A percentile compares a stretch with the other conserved stretches of the same genome.
Conservation (phyloP, 148 eudicot genomes). For the Polygonum maritimum region DNA sequence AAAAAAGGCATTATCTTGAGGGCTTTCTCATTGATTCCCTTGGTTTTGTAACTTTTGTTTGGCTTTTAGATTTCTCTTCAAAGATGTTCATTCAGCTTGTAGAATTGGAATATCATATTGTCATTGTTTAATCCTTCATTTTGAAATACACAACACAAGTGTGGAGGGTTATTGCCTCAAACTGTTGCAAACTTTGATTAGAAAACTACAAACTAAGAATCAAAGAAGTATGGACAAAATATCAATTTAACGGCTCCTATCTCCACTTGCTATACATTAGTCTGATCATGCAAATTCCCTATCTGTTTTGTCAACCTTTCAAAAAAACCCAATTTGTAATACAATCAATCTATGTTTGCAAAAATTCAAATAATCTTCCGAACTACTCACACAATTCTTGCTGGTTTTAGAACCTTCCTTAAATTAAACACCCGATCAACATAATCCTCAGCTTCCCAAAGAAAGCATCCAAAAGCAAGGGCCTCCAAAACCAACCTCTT, state of each 20-base stretch:
- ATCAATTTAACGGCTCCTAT: too few relatives aligned
- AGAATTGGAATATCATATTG: neutral
- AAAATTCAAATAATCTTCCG: neutral
- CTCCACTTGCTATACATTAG: too few relatives aligned
- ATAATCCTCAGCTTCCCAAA: conserved; percentile 72
- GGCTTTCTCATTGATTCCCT: neutral
- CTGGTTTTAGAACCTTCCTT: conserved; percentile 13
- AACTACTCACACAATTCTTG: neutral
- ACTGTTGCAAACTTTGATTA: neutral
- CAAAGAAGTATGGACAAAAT: neutral
- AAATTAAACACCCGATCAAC: conserved; percentile 48
- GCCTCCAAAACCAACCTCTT: conserved; percentile 83
- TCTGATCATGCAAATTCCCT: neutral
- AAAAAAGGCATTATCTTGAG: neutral
- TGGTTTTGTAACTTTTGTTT: neutral
- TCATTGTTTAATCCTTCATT: neutral
- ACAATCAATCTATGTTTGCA: neutral
- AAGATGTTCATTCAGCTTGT: neutral
- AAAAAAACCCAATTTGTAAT: too few relatives aligned
- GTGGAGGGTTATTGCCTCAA: neutral
- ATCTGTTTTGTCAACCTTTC: neutral
- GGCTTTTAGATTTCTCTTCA: neutral
- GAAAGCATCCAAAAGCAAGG: conserved; percentile 77
- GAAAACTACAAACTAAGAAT: neutral
- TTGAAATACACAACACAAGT: neutral